phyloP scores from a whole-genome alignment of 169 alveolate species.

The Plasmodium vivax region DNA sequence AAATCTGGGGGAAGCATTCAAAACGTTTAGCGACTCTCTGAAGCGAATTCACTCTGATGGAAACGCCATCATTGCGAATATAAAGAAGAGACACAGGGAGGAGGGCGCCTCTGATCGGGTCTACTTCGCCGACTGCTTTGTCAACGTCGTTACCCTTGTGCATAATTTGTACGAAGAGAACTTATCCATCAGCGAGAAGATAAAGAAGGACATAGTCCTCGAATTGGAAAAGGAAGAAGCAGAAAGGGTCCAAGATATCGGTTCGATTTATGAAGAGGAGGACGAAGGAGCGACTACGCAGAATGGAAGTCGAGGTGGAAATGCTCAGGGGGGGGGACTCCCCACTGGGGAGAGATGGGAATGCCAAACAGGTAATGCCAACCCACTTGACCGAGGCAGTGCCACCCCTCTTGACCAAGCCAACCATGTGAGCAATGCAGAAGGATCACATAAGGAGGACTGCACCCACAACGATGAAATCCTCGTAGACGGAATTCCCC shows the following conservation, averaged over 20 bases:
- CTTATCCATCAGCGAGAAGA: constrained; percentile 22
- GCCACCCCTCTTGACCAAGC: neutral
- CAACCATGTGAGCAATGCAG: neutral
- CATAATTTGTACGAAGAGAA: constrained; percentile 35
- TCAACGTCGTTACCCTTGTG: constrained; percentile 42
- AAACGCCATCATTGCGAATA: neutral
- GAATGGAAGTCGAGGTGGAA: neutral
- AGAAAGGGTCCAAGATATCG: constrained; percentile 30
- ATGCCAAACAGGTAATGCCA: neutral
- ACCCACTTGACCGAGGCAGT: neutral
- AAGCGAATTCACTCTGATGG: constrained; percentile 53
- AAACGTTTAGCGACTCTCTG: constrained; percentile 42
- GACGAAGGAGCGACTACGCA: neutral
- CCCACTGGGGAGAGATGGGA: neutral
- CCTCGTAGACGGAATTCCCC: constrained; percentile 32
- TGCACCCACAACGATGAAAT: neutral
- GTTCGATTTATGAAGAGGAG: constrained; percentile 15
- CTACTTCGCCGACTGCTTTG: constrained; percentile 45
- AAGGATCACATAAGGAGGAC: neutral
- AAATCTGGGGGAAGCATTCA: constrained; percentile 35
- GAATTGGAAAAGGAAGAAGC: constrained; percentile 56
- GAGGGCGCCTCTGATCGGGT: neutral
- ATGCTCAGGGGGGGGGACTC: neutral
- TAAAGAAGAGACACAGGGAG: constrained; percentile 11
- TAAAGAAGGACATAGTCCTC: constrained; percentile 20